phyloP scores from a whole-genome alignment of 2,329 filamentous ascomycete genomes.

The Magnaporthiopsis rhizophila region DNA sequence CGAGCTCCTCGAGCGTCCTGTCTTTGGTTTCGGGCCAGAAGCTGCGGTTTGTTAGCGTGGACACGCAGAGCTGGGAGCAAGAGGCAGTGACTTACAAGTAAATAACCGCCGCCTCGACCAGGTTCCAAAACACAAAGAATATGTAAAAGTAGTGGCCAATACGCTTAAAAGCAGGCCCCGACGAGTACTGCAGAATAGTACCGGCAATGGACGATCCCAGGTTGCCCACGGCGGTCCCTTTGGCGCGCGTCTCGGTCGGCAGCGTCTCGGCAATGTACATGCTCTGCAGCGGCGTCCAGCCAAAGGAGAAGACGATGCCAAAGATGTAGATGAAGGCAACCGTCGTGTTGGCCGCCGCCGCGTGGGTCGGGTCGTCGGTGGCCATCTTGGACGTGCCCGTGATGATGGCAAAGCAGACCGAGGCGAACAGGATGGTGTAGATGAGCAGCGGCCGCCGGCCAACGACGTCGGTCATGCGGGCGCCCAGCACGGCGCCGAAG shows the following conservation, averaged over 20 bases:
- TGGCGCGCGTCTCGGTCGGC: slow-evolving; percentile 33
- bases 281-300: slow-evolving; percentile 41
- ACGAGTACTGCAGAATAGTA: slow-evolving; percentile 35
- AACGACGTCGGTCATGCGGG: slow-evolving; percentile 45
- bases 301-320: slow-evolving; percentile 41
- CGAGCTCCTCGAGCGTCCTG: slow-evolving; percentile 45
- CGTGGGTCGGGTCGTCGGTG: slow-evolving; percentile 25
- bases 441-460: slow-evolving; percentile 49
- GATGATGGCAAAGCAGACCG: slow-evolving; percentile 39
- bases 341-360: slow-evolving; percentile 32
- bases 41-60: slow-evolving; percentile 14
- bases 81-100: slow-evolving; percentile 37
- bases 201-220: slow-evolving; percentile 29
- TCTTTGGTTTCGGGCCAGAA: slow-evolving; percentile 41
- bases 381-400: slow-evolving; percentile 38
- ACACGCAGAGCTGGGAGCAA: slow-evolving; percentile 12
- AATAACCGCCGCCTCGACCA: slow-evolving; percentile 28
- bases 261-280: slow-evolving; percentile 40
- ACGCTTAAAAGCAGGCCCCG: slow-evolving; percentile 30
- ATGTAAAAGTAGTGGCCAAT: slow-evolving; percentile 35
- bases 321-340: slow-evolving; percentile 44
- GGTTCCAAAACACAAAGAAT: slow-evolving; percentile 33
- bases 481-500: slow-evolving; percentile 42
- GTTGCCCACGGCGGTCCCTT: slow-evolving; percentile 35
- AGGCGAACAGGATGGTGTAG: slow-evolving; percentile 36